phyloP scores from a whole-genome alignment of 148 eudicot genomes.

The Rhododendron kiyosumense region DNA sequence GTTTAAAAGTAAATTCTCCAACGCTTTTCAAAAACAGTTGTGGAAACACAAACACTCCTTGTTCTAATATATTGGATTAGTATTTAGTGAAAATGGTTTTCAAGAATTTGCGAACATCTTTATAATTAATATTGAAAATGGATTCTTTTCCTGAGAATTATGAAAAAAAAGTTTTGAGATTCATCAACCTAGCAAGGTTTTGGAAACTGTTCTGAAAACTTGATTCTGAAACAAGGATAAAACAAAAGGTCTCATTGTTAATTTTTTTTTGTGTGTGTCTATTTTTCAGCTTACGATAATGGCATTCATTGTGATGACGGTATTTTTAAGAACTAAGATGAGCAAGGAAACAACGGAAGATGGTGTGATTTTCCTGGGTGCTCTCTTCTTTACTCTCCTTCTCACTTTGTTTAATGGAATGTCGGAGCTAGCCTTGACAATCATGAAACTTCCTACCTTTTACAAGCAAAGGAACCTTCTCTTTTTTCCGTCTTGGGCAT shows the following conservation, averaged over 20 bases:
- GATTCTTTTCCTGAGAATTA: neutral
- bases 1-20: neutral
- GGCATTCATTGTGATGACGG: slow-evolving; percentile 46
- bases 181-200: neutral
- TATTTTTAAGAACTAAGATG: slow-evolving; percentile 61
- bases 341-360: slow-evolving; percentile 36
- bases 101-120: too few species aligned
- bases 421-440: slow-evolving; percentile 63
- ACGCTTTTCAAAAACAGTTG: neutral
- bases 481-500: slow-evolving; percentile 87
- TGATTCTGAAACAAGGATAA: neutral
- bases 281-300: slow-evolving; percentile 51
- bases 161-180: neutral
- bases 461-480: slow-evolving; percentile 81
- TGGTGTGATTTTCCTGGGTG: slow-evolving; percentile 66
- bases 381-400: slow-evolving; percentile 53
- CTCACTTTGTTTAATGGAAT: slow-evolving; percentile 65
- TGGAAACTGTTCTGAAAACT: neutral
- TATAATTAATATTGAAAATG: neutral
- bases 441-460: slow-evolving; percentile 70
- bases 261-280: neutral
- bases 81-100: too few species aligned
- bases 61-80: neutral
- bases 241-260: neutral
- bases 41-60: neutral